phyloP scores from a whole-genome alignment of 2,329 filamentous ascomycete genomes.

The Aureobasidium mangrovei region DNA sequence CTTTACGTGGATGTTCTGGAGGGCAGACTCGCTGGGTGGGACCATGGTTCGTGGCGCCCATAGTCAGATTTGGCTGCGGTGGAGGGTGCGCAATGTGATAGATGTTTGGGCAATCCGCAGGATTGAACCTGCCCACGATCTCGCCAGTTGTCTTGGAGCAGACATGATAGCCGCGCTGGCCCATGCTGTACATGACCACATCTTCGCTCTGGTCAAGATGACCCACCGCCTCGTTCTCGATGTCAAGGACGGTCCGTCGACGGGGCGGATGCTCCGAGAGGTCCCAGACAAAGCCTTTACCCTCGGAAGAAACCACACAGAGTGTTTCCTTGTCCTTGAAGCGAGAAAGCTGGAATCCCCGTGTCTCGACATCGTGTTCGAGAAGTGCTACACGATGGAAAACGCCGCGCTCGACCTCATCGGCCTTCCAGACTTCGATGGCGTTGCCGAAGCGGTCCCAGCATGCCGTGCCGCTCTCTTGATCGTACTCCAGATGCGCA shows the following conservation, averaged over 20 bases:
- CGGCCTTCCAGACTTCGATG: conserved; percentile 38
- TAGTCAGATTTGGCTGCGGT: conserved; percentile 14
- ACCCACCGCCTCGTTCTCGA: conserved; percentile 35
- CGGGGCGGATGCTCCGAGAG: conserved; percentile 28
- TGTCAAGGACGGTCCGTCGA: conserved; percentile 30
- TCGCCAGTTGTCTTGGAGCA: conserved; percentile 33
- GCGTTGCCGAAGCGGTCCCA: conserved; percentile 38
- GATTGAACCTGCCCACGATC: conserved; percentile 32
- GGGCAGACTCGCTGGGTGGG: conserved; percentile 17
- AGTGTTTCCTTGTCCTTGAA: conserved; percentile 29
- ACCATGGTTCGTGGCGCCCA: conserved; percentile 18
- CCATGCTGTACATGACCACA: conserved; percentile 38
- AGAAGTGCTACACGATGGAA: conserved; percentile 35
- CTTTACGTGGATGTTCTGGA: conserved; percentile 16
- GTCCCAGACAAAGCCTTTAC: conserved; percentile 39
- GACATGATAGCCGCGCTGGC: conserved; percentile 34
- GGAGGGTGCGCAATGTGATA: conserved; percentile 29
- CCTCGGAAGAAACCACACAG: conserved; percentile 38
- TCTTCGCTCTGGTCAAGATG: conserved; percentile 37
- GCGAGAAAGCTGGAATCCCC: conserved; percentile 37
- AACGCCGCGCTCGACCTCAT: conserved; percentile 29
- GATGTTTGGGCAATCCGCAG: conserved; percentile 25
- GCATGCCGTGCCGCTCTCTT: conserved; percentile 36
- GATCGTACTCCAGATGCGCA: conserved; percentile 38
- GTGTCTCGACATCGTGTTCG: conserved; percentile 35